phyloP scores from a whole-genome alignment of 176 grass and related monocot genomes.

The Metroxylon sagu region DNA sequence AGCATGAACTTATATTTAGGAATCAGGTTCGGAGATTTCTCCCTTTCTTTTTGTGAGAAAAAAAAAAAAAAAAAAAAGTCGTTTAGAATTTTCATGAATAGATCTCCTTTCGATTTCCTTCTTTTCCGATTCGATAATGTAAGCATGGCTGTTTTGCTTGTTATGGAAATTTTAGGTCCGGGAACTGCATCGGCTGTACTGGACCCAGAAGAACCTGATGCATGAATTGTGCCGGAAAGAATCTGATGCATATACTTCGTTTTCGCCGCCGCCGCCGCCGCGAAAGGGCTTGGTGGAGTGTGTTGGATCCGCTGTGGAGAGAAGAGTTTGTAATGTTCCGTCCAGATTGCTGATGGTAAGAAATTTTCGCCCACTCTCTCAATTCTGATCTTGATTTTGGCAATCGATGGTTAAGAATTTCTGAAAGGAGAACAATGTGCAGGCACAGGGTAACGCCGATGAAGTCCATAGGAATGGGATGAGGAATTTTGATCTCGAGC shows the following conservation, averaged over 20 bases:
- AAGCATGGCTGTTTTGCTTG: background rate
- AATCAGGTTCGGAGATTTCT: constrained; percentile 21
- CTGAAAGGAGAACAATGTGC: background rate
- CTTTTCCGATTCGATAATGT: background rate
- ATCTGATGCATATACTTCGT: constrained; percentile 8
- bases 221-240: constrained; percentile 25
- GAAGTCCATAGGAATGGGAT: background rate
- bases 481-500: background rate
- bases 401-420: background rate
- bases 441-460: background rate
- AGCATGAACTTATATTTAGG: constrained; percentile 31
- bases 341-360: background rate
- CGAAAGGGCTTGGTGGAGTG: background rate
- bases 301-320: background rate
- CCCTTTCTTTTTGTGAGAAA: background rate
- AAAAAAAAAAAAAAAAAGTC: no score
- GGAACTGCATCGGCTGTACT: constrained; percentile 38
- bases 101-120: background rate
- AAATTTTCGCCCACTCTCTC: background rate
- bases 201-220: constrained; percentile 29
- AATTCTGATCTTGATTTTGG: background rate
- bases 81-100: background rate
- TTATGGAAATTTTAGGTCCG: constrained; percentile 20
- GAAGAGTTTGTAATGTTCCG: background rate
- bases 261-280: background rate